Percentiles rank a stretch among this genome's conserved stretches.
Evolutionary conservation across 2,329 filamentous ascomycete species (phyloP).

Genomic region (Didymella keratinophila): DNA sequence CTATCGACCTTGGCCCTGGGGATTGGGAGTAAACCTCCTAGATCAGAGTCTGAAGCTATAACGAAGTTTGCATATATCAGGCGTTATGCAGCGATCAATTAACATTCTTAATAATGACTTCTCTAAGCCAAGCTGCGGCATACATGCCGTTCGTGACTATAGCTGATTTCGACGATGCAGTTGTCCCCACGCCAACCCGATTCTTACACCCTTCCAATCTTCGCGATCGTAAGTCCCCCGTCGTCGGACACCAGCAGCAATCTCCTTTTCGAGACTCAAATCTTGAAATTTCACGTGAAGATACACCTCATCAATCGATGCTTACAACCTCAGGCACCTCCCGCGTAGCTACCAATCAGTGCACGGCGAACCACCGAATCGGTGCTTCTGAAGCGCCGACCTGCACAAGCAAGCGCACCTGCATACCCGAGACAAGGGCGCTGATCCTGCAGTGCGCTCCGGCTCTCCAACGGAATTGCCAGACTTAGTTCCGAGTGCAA

Average conservation of each 20-base stretch:
- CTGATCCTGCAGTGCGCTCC: slow-evolving; percentile 10
- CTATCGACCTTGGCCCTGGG: slow-evolving; percentile 45
- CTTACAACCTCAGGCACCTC: neutral
- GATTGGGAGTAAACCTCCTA: slow-evolving; percentile 43
- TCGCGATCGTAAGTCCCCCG: neutral
- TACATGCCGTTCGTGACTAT: neutral
- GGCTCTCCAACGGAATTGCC: slow-evolving; percentile 32
- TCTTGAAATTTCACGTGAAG: neutral
- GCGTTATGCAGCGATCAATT: slow-evolving; percentile 9
- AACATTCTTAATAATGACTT: neutral
- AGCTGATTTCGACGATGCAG: neutral
- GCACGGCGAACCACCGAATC: neutral
- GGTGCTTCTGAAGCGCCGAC: slow-evolving; percentile 9
- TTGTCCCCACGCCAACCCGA: neutral
- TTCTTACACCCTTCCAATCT: neutral
- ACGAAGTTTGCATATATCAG: slow-evolving; percentile 8
- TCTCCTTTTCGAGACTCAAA: neutral
- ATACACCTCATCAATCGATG: neutral
- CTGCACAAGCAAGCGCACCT: slow-evolving; percentile 6
- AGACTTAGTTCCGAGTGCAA: neutral
- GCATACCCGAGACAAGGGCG: slow-evolving; percentile 11
- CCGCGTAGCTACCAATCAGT: slow-evolving; percentile 1
- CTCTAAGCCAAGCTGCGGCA: neutral
- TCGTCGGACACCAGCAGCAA: neutral
- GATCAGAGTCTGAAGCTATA: neutral